Base-by-base conservation (phyloP, 768 basidiomycete species). In the Pleurotus eryngii region DNA sequence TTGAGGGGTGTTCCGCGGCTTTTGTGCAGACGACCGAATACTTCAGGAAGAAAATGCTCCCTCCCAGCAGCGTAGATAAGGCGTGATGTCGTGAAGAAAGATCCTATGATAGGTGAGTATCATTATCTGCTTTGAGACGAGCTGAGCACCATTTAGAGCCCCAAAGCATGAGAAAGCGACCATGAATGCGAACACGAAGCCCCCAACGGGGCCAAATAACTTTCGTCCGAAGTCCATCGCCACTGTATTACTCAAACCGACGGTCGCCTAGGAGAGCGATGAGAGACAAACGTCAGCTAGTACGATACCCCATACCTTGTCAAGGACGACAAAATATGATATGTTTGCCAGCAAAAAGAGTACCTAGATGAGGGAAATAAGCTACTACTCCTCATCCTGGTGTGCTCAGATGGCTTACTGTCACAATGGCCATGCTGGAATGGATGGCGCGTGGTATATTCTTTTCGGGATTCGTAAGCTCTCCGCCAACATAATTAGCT, bases 101-200 rank as follows among this genome's bases (percentile, higher is more conserved):
- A 79, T 7, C 85, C 87, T 90, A 60, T 55, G 59, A 20, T 40
- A 58, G 51, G 57, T 62, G 38, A 50, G 50, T 60, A 57, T 45
- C 46, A 45, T 15, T 35, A 39, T 8, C 57, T 4, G 27, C 20
- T 26, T 56, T n/a, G 22, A 14, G 37, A 30, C 11, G 40, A 22
- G 12, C 42, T 45, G 6, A 46, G 40, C 15, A 84, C 94, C 90
- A 68, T 97, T 96, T 53, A 99, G 72, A 1, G 97, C 94, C 15
- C 96, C 96, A 62, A 99, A 93, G 68, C 94, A 97, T 2, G 95
- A 97, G 57, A 98, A 80, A 1, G 94, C 92, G 12, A 99, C 96
- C 81, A 94, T 85, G 50, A 87, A 78, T 1, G 96, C 92, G 67
- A 99, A 97, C 14, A 94, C 64, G 4, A 84, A 82, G 0, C 90